Evolutionary conservation across 768 basidiomycete species (phyloP), one percentile per base, ranked within the genome.

Genomic region (Xerocomellus amylosporus): DNA sequence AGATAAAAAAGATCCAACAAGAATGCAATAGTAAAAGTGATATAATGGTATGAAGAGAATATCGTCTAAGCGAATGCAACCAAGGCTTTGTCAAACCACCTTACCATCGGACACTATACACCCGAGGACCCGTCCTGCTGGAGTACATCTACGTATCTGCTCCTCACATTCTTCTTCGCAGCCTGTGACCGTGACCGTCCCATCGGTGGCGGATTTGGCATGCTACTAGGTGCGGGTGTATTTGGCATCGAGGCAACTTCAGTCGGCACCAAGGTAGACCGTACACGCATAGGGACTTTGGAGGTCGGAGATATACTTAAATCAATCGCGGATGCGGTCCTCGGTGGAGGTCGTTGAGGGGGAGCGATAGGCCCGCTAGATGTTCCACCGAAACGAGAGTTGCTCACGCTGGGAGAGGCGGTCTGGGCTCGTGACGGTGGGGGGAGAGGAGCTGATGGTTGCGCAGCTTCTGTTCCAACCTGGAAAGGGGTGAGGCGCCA

Each of bases 111-210:
- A 38, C 17, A 34, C 42, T 58, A 62, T 28, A 58, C 61, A 40
- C 67, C 44, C 8, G 46, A 20, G 3, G 57, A 62, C 31, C 64
- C 72, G 31, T 78, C 77, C 62, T 86, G 80, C 59, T 88, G 85
- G 71, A 94, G 86, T n/a, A 94, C 87, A 66, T 94, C 92, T 3
- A 97, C 93, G 66, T 97, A 97, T 57, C 90, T 84, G 67, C 77
- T 89, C 51, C 92, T 82, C 51, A 90, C 73, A 59, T 85, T 87
- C 56, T 87, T 86, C 73, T 91, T 95, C 24, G 84, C 79, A 20
- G 74, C 73, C 31, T 80, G 78, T 46, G 80, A 81, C 26, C 82
- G 80, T 24, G 81, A 78, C 26, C 78, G 67, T 39, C 77, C 77
- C 47, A 77, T 71, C n/a, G 80, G 74, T 51, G 78, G 68, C 31